Conservation (phyloP, 164 flowering plant genomes). For the Vitis amurensis region DNA sequence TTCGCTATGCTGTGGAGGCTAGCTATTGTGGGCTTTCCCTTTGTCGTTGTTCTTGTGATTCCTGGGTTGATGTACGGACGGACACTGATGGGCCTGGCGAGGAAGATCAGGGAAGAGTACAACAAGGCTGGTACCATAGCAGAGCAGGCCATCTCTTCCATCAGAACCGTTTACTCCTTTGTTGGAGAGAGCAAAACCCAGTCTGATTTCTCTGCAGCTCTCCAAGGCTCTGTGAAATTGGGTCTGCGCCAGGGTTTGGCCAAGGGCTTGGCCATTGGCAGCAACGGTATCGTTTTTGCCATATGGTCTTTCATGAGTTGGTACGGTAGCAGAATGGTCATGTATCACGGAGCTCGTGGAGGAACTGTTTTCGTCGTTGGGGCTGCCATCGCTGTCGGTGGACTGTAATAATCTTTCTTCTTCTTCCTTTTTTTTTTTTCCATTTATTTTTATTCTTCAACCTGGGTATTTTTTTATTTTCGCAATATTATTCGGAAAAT, state of each 20-base stretch:
- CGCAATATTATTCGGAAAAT: too few species aligned
- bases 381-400: constrained; percentile 66
- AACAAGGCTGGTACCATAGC: constrained; percentile 60
- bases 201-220: constrained; percentile 53
- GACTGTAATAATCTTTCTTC: constrained; percentile 50
- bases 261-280: constrained; percentile 86
- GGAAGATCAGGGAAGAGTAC: constrained; percentile 69
- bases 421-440: not conserved
- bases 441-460: not conserved
- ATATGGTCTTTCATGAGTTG: constrained; percentile 82
- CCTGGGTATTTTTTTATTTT: too few species aligned
- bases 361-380: constrained; percentile 84
- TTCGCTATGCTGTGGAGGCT: constrained; percentile 69
- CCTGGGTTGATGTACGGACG: constrained; percentile 83
- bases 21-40: constrained; percentile 73
- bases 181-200: constrained; percentile 71
- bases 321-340: constrained; percentile 75
- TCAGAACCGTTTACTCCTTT: constrained; percentile 86
- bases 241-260: constrained; percentile 77
- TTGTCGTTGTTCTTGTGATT: constrained; percentile 55
- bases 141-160: constrained; percentile 78
- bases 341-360: constrained; percentile 69
- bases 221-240: constrained; percentile 60
- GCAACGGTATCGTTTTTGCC: constrained; percentile 67
- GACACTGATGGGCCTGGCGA: constrained; percentile 55